Evolutionary conservation across 1,139 yeast species (phyloP).

Genomic region (Diutina rugosa): DNA sequence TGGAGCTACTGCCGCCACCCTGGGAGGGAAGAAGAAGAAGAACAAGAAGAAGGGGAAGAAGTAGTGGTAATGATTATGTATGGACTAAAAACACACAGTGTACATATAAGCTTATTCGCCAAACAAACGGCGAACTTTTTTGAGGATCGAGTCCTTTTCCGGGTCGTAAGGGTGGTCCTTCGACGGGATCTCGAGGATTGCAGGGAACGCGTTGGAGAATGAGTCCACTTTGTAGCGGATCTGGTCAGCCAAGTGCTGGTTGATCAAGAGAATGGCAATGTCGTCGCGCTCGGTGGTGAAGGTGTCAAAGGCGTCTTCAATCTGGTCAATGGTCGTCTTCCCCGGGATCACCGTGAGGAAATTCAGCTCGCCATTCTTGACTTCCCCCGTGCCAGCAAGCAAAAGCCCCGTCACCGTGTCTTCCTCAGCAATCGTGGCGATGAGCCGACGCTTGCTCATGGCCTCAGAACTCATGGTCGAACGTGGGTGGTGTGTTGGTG

Average conservation of each 20-base stretch:
- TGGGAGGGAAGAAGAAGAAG: constrained; percentile 3
- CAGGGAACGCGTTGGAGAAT: constrained; percentile 88
- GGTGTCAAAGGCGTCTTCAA: constrained; percentile 62
- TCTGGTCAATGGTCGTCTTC: constrained; percentile 64
- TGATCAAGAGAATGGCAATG: constrained; percentile 82
- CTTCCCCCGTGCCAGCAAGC: constrained; percentile 92
- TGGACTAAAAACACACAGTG: constrained; percentile 3
- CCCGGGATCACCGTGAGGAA: constrained; percentile 69
- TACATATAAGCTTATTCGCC: constrained; percentile 47
- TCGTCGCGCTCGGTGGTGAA: constrained; percentile 74
- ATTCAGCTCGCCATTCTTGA: constrained; percentile 63
- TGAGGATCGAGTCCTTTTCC: constrained; percentile 89
- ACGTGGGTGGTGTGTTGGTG: background rate
- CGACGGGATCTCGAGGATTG: constrained; percentile 91
- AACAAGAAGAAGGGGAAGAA: constrained; percentile 16
- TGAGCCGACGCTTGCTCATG: constrained; percentile 52
- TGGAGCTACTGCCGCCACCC: background rate
- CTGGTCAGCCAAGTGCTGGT: constrained; percentile 89
- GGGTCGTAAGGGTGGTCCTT: constrained; percentile 98
- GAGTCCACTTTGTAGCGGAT: constrained; percentile 75
- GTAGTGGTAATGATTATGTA: constrained; percentile 4
- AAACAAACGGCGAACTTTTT: constrained; percentile 87
- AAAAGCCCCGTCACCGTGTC: constrained; percentile 94
- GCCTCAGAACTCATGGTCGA: background rate
- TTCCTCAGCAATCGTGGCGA: constrained; percentile 94